Base-by-base conservation (phyloP, 129 eudicot genomes). In the Heracleum sosnowskyi region DNA sequence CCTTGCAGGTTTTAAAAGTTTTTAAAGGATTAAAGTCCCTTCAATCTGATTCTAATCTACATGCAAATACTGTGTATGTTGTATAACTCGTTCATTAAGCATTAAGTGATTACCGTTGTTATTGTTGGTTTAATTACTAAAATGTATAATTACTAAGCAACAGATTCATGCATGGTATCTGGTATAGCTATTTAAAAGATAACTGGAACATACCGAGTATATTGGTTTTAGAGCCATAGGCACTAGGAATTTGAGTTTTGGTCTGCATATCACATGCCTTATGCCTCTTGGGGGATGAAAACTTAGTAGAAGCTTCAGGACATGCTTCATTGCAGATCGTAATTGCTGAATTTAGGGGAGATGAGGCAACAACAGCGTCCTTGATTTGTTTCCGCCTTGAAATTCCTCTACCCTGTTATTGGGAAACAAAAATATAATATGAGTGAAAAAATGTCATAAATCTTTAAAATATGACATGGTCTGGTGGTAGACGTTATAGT, bases 381-480 rank as follows among this genome's bases (percentile, higher is more conserved):
- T 69, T 63, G 29, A 47, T 91, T 11, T 73, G 81, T 35, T 80
- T 89, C 71, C 85, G 81, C 83, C 87, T 90, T 77, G 84, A 80
- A 69, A 92, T 87, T 81, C 93, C 97, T 82, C 87, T 85, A 51
- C 72, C 70, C 97, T 93, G 87, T 91, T 84, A 35, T 31, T 1
- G 31, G 63, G 44, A 11, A 0, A 36, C 28, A 47, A 18, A 60
- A 5, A 57, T 44, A 44, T 40, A 39, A 51, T 12, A 71, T 10
- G 73, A 82, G 24, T 34, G 22, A 73, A 40, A 18, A 17, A 79
- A 84, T 73, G 42, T 49, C 78, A 79, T 66, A 44, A 60, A 66
- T n/a, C 26, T 79, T 79, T 74, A 46, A 41, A 79, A 42, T 47
- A 83, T 57, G 33, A 57, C 73, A 71, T 36, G 44, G 26, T 20